Evolutionary conservation across 768 basidiomycete genomes (phyloP), one percentile per base, ranked within the genome.

Genomic region (Tylopilus plumbeoviolaceoides): DNA sequence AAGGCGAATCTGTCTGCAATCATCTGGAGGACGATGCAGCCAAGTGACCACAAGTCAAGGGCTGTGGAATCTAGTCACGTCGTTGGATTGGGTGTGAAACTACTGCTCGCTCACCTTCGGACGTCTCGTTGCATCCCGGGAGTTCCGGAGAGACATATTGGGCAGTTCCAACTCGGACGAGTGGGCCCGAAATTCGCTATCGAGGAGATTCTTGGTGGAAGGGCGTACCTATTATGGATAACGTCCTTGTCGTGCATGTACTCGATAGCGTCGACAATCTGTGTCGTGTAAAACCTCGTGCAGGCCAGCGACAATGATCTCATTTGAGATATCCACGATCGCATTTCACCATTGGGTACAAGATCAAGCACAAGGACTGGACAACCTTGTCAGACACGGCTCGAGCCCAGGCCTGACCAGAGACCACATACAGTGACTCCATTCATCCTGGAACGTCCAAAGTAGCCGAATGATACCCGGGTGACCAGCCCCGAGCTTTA

Each of bases 21-120:
- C 78, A 98, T 87, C 68, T 98, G 94, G 70, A 83, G 98, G 18
- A 98, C 70, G 41, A 98, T 86, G 70, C 95, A 98, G 2, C 94
- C 97, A 23, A 97, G 77, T 5, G 93, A 91, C 95, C 95, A 99
- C 10, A 93, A 77, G 69, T 98, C 97, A 39, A 23, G 95, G 91
- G 56, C 93, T 95, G 53, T 40, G 15, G 2, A 48, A 27, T 5
- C 1, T 11, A 12, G 38, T 51, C 35, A 44, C 44, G n/a, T 21
- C 15, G 21, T 27, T 36, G 40, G 46, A 43, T 53, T 25, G 28
- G 50, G 6, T 48, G 18, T 17, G 48, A 27, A 46, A 52, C 11
- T 2, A 17, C 4, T 14, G n/a, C n/a, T 25, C 1, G 31, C 73
- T 51, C 55, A 91, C 91, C 89, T 85, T 79, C 82, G 58, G 85